Base-by-base conservation (phyloP, 164 flowering plant genomes). In the Tetracentron sinense region DNA sequence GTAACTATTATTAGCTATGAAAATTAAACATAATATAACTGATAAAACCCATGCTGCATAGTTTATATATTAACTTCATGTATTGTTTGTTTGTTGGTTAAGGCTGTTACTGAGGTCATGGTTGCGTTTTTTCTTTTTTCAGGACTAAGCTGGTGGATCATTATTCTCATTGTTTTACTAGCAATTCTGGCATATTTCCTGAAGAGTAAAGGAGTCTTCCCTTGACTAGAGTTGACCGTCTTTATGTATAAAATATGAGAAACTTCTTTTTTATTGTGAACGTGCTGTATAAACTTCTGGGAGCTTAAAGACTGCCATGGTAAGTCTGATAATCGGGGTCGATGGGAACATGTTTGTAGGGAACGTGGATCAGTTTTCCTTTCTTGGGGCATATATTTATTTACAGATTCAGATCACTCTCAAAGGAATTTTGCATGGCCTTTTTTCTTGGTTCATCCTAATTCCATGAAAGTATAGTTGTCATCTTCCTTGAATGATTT, bases 111-210 rank as follows among this genome's bases (percentile, higher is more conserved):
- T 5, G 25, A 0, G 15, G 25, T 33, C 7, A 19, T 5, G 20
- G 0, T 28, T n/a, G 27, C 23, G 6, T 5, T 25, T 17, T 46
- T 14, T 47, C 17, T 3, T 42, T 47, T 71, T 65, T 72, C 85
- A 83, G 90, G 89, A 52, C 20, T 61, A 61, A 80, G 67, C 75
- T 46, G 79, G 49, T 75, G 81, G 87, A 11, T 81, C 49, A 56
- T 82, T 19, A 16, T 88, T 33, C 56, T 85, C 46, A 14, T 83
- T 54, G 54, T 80, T 44, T 26, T 88, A 57, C 65, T 88, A n/a
- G 82, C 83, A 14, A 49, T 82, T 30, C 76, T 82, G 54, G 76
- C 69, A 22, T 85, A 79, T 65, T 66, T 66, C 54, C 27, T 80
- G 70, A 75, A 66, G 78, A 50, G 26, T 4, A 21, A 61, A 25